Percentiles rank a stretch among this genome's conserved stretches.
These are phyloP conservation scores for Coemansia sp. DNA, from an alignment of 371 early-diverging fungal species.

Conservation along the genomic window DNA sequence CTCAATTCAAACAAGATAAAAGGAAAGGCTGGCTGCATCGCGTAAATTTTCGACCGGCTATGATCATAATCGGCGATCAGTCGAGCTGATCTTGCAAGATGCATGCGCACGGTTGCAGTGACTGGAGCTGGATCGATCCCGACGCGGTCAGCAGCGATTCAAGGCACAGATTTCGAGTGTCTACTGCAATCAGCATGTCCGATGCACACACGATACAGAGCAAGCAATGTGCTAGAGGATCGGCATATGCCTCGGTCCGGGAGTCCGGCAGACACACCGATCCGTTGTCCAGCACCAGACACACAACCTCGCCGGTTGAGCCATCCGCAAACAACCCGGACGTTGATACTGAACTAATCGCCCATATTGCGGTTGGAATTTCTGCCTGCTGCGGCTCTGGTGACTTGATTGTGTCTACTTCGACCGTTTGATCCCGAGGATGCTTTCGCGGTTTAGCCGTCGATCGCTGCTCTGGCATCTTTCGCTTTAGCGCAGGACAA, in stretches of 20 bases:
- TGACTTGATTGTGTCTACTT: neutral
- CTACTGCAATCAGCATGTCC: neutral
- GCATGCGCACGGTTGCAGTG: neutral
- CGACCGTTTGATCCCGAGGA: neutral
- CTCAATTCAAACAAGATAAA: too few relatives aligned
- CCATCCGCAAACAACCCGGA: neutral
- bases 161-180: neutral
- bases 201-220: neutral
- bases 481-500: slow-evolving; percentile 5
- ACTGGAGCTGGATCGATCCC: slow-evolving; percentile 1
- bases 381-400: neutral
- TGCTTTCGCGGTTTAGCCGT: neutral
- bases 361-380: neutral
- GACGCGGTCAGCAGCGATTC: neutral
- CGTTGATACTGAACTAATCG: neutral
- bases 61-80: neutral
- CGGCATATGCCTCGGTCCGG: neutral
- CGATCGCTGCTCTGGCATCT: neutral
- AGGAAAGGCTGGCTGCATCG: too few relatives aligned
- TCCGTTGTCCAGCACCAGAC: neutral
- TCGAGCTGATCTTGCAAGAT: neutral
- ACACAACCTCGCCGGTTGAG: neutral
- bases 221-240: neutral
- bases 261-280: neutral
- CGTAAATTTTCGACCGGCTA: too few relatives aligned